Evolutionary conservation across 352 stramenopile species (phyloP), one percentile per base, ranked within the genome.

Genomic region (Phytopythium cucurbitacearum): DNA sequence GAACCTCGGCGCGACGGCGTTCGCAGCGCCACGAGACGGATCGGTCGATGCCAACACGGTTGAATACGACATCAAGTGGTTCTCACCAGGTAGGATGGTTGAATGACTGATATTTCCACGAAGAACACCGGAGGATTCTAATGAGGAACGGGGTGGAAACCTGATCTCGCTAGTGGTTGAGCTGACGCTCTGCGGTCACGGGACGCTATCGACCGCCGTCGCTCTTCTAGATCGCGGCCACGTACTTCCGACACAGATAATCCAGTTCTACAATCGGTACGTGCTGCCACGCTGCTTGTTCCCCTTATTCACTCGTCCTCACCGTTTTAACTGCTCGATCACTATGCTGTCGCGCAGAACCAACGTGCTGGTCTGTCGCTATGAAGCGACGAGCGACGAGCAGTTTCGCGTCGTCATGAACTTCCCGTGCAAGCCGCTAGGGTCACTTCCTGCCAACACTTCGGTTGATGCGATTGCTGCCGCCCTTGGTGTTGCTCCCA

Each of bases 1-100:
- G 55, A 97, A 97, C 58, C 60, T 97, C 21, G 91, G 81, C 35
- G 89, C 98, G 64, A 98, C 94, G 12, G 91, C 90, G 11, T 98
- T 90, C 67, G 61, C 91, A 56, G 85, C 69, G 12, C 62, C 41
- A 39, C 64, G 67, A 13, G 41, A 49, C 28, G 35, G 15, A 54
- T 11, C 43, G 34, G 10, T 13, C 38, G 51, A 51, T 10, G 43
- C 52, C 3, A 36, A 63, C n/a, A 36, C 70, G 5, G 47, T 52
- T 1, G 53, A 75, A 50, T 87, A 72, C 35, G 68, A 82, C 49
- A 53, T 89, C 48, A 66, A 71, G 5, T 89, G 75, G 78, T 89
- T 89, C 47, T 79, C 75, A 3, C 78, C 78, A 64, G 62, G 74
- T 85, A 66, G 38, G 48, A 49, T 13, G 40, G 51, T 16, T 45